Conservation (phyloP, 1,284 basidiomycete species). For the Tranzscheliella williamsii region DNA sequence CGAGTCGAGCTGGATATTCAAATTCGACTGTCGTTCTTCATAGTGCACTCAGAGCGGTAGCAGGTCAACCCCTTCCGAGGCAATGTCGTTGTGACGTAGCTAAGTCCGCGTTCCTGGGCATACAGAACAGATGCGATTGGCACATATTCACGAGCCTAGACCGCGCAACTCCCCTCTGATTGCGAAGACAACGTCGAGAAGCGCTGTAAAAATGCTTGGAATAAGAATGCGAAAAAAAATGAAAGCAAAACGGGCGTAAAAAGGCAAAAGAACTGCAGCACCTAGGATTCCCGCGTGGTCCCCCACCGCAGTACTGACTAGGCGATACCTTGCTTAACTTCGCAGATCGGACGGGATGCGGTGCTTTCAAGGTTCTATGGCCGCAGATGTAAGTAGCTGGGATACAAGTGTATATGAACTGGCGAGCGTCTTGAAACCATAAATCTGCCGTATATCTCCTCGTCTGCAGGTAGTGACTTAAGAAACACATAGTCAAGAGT, state of each 20-base stretch:
- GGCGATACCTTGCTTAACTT: constrained; percentile 78
- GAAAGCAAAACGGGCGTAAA: background rate
- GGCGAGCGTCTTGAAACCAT: background rate
- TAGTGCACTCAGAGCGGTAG: no score
- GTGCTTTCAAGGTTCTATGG: constrained; percentile 78
- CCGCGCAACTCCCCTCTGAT: no score
- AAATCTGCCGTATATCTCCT: background rate
- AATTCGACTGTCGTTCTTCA: no score
- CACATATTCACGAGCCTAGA: no score
- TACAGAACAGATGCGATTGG: no score
- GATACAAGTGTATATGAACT: background rate
- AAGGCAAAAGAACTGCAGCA: constrained; percentile 69
- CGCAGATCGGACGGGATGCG: constrained; percentile 79
- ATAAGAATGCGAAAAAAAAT: constrained; percentile 1
- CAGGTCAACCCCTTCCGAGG: no score
- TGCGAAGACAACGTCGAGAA: no score
- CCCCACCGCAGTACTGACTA: constrained; percentile 82
- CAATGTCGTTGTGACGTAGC: no score
- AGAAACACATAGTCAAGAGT: no score
- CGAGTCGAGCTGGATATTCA: no score
- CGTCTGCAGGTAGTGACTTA: no score
- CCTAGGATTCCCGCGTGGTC: constrained; percentile 80
- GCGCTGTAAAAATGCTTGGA: background rate
- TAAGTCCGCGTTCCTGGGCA: no score
- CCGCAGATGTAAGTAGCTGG: constrained; percentile 66